These are phyloP conservation scores for Parmelia sp. DNA, from an alignment of 495 filamentous ascomycete genomes.

Conservation along the genomic window DNA sequence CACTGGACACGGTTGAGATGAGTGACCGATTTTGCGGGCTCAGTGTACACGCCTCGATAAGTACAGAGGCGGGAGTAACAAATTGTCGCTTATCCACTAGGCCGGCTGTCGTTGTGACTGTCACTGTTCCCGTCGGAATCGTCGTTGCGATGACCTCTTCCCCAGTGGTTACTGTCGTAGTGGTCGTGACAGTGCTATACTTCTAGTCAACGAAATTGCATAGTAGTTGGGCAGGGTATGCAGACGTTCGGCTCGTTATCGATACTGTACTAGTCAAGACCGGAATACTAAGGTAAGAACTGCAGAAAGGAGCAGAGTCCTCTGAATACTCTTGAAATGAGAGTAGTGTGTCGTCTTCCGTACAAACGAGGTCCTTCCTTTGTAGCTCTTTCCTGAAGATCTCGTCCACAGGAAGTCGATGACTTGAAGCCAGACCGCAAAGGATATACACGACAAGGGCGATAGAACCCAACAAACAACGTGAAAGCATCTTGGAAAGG, in stretches of 20 bases:
- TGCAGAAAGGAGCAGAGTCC: constrained; percentile 16
- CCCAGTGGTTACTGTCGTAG: constrained; percentile 8
- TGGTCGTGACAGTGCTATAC: constrained; percentile 12
- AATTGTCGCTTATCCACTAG: background rate
- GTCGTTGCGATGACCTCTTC: constrained; percentile 4
- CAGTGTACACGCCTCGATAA: constrained; percentile 8
- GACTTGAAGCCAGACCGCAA: background rate
- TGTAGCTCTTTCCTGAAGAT: constrained; percentile 1
- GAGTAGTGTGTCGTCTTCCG: constrained; percentile 4
- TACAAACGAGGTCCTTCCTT: constrained; percentile 15
- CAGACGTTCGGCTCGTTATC: constrained; percentile 18
- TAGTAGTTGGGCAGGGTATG: background rate
- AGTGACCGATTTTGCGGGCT: constrained; percentile 12
- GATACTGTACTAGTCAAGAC: constrained; percentile 12
- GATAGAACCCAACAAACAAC: background rate
- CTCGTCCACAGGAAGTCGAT: constrained; percentile 6
- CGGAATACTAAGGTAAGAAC: background rate
- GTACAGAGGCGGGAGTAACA: constrained; percentile 5
- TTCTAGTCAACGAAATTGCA: constrained; percentile 4
- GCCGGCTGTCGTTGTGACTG: constrained; percentile 4
- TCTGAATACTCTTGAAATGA: constrained; percentile 5
- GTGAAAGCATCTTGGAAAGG: constrained; percentile 3
- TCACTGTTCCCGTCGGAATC: constrained; percentile 10
- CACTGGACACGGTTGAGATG: constrained; percentile 17
- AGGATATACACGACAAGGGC: constrained; percentile 3